These are phyloP conservation scores for Calophaca sinica DNA, from an alignment of 306 rosid genomes.

Conservation along the genomic window DNA sequence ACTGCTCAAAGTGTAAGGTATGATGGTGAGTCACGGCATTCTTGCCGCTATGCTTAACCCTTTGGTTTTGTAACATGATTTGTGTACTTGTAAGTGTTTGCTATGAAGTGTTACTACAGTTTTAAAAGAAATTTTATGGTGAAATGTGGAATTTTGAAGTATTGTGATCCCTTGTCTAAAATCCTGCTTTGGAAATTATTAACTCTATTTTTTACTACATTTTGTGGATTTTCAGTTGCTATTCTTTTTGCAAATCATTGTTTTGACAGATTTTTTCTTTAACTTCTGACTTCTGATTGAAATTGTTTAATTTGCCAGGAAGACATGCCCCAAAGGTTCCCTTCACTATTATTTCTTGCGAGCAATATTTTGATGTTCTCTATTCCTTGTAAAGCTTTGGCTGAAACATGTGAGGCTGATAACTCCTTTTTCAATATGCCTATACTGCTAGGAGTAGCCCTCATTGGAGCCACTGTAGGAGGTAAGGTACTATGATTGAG, in stretches of 20 bases:
- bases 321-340: conserved; percentile 51
- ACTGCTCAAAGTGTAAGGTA: conserved; percentile 77
- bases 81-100: conserved; percentile 10
- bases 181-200: conserved; percentile 6
- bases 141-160: conserved; percentile 1
- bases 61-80: background rate
- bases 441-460: conserved; percentile 80
- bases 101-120: background rate
- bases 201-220: background rate
- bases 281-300: conserved; percentile 30
- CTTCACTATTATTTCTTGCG: conserved; percentile 57
- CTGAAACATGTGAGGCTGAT: conserved; percentile 88
- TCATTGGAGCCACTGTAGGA: conserved; percentile 97
- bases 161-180: conserved; percentile 1
- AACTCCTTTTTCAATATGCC: conserved; percentile 83
- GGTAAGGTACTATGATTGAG: conserved; percentile 60
- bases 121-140: background rate
- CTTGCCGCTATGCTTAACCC: no score
- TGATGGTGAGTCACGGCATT: conserved; percentile 69
- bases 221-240: conserved; percentile 3
- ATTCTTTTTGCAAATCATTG: conserved; percentile 8
- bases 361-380: conserved; percentile 69
- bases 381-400: conserved; percentile 74
- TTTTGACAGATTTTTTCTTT: conserved; percentile 16
- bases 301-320: conserved; percentile 56